A percentile compares a stretch with the other conserved stretches of the same genome.
phyloP scores from a whole-genome alignment of 1,284 basidiomycete genomes.

The Vanrija pseudolonga region DNA sequence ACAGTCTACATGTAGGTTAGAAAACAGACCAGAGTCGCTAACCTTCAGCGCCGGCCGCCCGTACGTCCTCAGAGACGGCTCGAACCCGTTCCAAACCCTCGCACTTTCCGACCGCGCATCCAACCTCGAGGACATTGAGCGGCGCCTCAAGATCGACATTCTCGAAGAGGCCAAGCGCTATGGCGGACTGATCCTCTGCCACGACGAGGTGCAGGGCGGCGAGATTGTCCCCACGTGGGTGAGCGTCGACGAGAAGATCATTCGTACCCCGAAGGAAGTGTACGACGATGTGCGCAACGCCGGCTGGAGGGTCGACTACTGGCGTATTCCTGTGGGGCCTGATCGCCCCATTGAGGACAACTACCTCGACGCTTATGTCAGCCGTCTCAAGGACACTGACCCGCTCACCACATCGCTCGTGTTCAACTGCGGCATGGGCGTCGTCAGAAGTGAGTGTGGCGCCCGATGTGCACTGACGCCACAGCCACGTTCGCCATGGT shows the following conservation, averaged over 20 bases:
- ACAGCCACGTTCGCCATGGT: conserved; percentile 91
- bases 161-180: conserved; percentile 81
- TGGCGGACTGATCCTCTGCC: conserved; percentile 87
- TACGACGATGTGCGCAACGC: conserved; percentile 73
- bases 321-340: conserved; percentile 86
- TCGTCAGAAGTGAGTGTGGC: conserved; percentile 64
- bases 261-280: conserved; percentile 82
- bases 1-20: conserved; percentile 35
- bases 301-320: conserved; percentile 88
- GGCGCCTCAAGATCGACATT: conserved; percentile 86
- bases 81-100: conserved; percentile 75
- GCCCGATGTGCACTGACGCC: not conserved
- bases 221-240: conserved; percentile 93
- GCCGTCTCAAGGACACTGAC: conserved; percentile 75
- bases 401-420: conserved; percentile 79
- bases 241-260: conserved; percentile 75
- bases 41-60: conserved; percentile 79
- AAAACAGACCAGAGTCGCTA: conserved; percentile 49
- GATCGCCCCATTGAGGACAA: conserved; percentile 89
- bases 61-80: conserved; percentile 90
- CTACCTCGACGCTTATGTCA: conserved; percentile 89
- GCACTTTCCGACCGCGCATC: conserved; percentile 85
- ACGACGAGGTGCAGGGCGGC: conserved; percentile 70
- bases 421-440: conserved; percentile 97
- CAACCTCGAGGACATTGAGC: conserved; percentile 93